Evolutionary conservation across 176 grass and related monocot genomes (phyloP), one percentile per base, ranked within the genome.

Genomic region (Carex kokanica): DNA sequence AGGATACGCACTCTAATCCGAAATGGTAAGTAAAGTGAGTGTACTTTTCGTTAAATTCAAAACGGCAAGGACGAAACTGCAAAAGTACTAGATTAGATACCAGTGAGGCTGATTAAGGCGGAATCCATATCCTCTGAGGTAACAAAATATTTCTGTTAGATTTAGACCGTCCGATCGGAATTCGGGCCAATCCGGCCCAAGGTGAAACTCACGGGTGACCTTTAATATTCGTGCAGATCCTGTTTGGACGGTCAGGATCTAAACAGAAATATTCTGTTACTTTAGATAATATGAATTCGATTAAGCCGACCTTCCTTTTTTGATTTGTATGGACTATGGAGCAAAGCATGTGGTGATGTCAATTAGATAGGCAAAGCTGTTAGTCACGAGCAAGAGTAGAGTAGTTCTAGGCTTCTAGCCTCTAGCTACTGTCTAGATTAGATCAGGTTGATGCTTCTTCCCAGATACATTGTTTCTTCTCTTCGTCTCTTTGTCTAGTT

Each of bases 291-390:
- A n/a, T n/a, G n/a, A n/a, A n/a, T n/a, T n/a, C n/a, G n/a, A n/a
- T n/a, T 18, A 61, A 61, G 2, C 64, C 29, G 25, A 27, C 27
- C 27, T 24, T 66, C 5, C 40, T 72, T 23, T 52, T 53, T 55
- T 31, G 49, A 77, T 54, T 77, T 54, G 49, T 77, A 77, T 70
- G 24, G 62, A n/a, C n/a, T 75, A 75, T 69, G 62, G 62, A 70
- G 15, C 41, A 10, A 25, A 74, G 20, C 70, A 74, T 74, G 66
- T 70, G 66, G 43, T 10, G 16, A 24, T 12, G 16, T 52, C 20
- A 23, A 13, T 71, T 71, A 73, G 69, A 51, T 49, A 25, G 43
- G 43, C 47, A 75, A 75, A 29, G 72, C 72, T 75, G 49, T 13
- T 55, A 31, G 49, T 77, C 73, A 77, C 73, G 73, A 77, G 73